Evolutionary conservation across 2,329 filamentous ascomycete species (phyloP).

Genomic region (Colletotrichum horii): DNA sequence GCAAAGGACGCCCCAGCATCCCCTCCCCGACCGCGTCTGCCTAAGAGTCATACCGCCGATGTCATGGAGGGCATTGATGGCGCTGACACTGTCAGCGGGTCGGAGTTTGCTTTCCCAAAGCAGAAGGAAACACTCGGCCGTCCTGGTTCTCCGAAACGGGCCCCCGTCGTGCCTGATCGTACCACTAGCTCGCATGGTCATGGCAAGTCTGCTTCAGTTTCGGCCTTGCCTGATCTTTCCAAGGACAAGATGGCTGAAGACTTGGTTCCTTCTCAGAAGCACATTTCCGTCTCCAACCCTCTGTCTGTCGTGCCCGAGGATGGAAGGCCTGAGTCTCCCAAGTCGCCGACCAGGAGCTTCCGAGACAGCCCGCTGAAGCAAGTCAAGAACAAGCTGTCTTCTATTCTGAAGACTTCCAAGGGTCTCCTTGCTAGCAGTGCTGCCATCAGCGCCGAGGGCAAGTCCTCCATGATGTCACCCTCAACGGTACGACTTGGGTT

Average conservation of each 20-base stretch:
- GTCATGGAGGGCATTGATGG: slow-evolving; percentile 62
- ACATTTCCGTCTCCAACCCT: slow-evolving; percentile 64
- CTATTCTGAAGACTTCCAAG: slow-evolving; percentile 86
- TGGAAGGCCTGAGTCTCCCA: slow-evolving; percentile 52
- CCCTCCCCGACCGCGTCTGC: slow-evolving; percentile 56
- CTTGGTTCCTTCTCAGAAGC: slow-evolving; percentile 58
- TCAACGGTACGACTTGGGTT: slow-evolving; percentile 51
- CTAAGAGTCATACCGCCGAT: slow-evolving; percentile 67
- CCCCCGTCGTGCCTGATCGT: slow-evolving; percentile 32
- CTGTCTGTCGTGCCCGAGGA: slow-evolving; percentile 53
- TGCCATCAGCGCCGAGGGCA: slow-evolving; percentile 66
- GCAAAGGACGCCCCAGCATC: slow-evolving; percentile 37
- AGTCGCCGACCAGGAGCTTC: slow-evolving; percentile 61
- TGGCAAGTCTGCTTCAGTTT: slow-evolving; percentile 68
- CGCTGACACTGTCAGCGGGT: slow-evolving; percentile 52
- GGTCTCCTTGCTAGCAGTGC: slow-evolving; percentile 83
- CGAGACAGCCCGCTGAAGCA: slow-evolving; percentile 85
- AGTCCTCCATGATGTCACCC: slow-evolving; percentile 61
- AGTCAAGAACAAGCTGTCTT: slow-evolving; percentile 91
- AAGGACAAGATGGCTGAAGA: slow-evolving; percentile 29
- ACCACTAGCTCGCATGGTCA: slow-evolving; percentile 48
- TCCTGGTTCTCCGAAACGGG: slow-evolving; percentile 40
- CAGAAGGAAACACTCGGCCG: slow-evolving; percentile 37
- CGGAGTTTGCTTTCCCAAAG: slow-evolving; percentile 51
- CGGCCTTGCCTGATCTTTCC: slow-evolving; percentile 47